Evolutionary conservation across 352 stramenopile genomes (phyloP), one percentile per base, ranked within the genome.

Genomic region (Blastocystis sp.): DNA sequence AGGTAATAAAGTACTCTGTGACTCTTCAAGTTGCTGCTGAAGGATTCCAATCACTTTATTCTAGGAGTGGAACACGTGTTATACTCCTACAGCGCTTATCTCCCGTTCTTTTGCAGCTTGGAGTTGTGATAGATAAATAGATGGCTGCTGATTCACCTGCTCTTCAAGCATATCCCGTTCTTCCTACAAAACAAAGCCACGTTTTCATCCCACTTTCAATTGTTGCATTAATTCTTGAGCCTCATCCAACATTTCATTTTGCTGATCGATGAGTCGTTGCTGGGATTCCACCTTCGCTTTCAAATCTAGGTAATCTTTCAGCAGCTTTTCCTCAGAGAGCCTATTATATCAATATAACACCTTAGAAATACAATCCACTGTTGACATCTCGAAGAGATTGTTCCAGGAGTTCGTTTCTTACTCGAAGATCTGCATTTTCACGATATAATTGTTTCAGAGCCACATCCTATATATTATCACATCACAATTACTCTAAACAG

Each of bases 221-320:
- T 63, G 46, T 39, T 83, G 19, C 49, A 83, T 83, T 43, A 83
- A 37, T 9, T 32, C n/a, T 59, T 83, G 71, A 24, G 71, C 71
- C 39, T 83, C 71, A 0, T 83, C 71, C 27, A 83, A 16, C 27
- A 83, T 61, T 27, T 83, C 71, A 42, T 83, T 83, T 43, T 83
- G 71, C 46, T 59, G 32, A 21, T 51, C 49, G 11, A 83, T 83
- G 14, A 63, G 63, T 42, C 37, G 43, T 52, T 83, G 71, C 54
- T 83, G 71, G 14, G 42, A 16, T 43, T 57, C 54, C 12, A 67
- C 39, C 29, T 42, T 42, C 29, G 35, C 46, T 43, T 63, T 27
- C 14, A 83, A 56, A 12, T 83, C n/a, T 16, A 32, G 12, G 12
- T 66, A 52, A 67, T 65, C 51, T 52, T 42, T 83, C 52, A 2